Conservation (phyloP, 495 filamentous ascomycete genomes). For the Aspergillus cristatus region DNA sequence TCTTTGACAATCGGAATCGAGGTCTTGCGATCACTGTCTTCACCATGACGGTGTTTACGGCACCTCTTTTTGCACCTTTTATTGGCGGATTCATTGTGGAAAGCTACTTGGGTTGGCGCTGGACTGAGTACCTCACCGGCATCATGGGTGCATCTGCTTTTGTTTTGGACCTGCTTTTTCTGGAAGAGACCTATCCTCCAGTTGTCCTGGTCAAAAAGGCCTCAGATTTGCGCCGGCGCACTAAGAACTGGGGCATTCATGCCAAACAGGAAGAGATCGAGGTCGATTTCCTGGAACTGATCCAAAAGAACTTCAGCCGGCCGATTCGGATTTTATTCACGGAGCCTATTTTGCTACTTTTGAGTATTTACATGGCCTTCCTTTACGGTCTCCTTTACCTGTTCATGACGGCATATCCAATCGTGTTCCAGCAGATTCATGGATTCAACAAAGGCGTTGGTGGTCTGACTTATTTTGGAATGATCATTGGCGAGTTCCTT, state of each 20-base stretch:
- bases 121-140: slow-evolving; percentile 65
- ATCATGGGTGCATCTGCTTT: slow-evolving; percentile 76
- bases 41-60: slow-evolving; percentile 75
- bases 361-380: slow-evolving; percentile 77
- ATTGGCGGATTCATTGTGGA: slow-evolving; percentile 76
- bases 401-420: slow-evolving; percentile 71
- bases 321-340: slow-evolving; percentile 69
- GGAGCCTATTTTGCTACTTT: slow-evolving; percentile 67
- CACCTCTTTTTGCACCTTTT: slow-evolving; percentile 73
- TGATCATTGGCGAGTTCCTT: slow-evolving; percentile 62
- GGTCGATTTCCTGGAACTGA: slow-evolving; percentile 65
- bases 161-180: slow-evolving; percentile 57
- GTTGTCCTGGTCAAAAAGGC: slow-evolving; percentile 72
- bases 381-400: slow-evolving; percentile 76
- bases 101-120: slow-evolving; percentile 69
- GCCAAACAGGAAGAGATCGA: slow-evolving; percentile 92
- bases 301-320: slow-evolving; percentile 76
- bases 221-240: slow-evolving; percentile 64
- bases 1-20: slow-evolving; percentile 70
- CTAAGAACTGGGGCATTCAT: slow-evolving; percentile 89
- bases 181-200: slow-evolving; percentile 78
- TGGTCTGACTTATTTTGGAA: slow-evolving; percentile 73
- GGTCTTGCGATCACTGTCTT: slow-evolving; percentile 74
- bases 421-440: slow-evolving; percentile 69
- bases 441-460: slow-evolving; percentile 56